phyloP scores from a whole-genome alignment of 139 green algal species.

The Chlamydomonas schloesseri region DNA sequence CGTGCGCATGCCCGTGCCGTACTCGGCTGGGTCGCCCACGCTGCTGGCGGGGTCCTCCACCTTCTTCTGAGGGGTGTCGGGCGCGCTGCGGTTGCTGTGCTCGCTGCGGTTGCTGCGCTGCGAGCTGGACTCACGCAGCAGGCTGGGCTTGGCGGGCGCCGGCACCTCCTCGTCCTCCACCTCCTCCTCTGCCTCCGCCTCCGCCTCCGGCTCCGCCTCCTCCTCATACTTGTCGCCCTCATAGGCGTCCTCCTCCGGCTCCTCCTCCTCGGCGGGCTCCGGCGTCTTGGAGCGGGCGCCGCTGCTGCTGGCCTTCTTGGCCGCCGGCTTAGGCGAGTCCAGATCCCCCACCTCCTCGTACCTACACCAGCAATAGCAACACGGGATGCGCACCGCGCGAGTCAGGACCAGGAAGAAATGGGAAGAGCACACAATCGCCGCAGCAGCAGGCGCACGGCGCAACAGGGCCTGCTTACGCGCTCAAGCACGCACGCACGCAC shows the following conservation, averaged over 20 bases:
- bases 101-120: not conserved
- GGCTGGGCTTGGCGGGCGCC: not conserved
- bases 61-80: constrained; percentile 7
- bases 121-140: not conserved
- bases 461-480: too few species aligned
- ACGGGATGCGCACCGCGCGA: too few species aligned
- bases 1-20: not conserved
- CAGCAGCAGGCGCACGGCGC: too few species aligned
- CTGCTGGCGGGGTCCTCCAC: constrained; percentile 10
- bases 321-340: not conserved
- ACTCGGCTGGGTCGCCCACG: constrained; percentile 3
- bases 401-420: too few species aligned
- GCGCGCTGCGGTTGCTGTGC: not conserved
- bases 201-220: not conserved
- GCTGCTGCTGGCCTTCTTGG: not conserved
- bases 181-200: constrained; percentile 9
- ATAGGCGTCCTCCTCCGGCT: not conserved
- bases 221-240: not conserved
- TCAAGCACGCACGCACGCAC: not conserved
- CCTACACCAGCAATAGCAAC: too few species aligned
- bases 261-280: not conserved
- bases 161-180: not conserved
- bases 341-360: not conserved
- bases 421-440: too few species aligned
- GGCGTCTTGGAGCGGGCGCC: not conserved